Conservation (phyloP, 805 yeast genomes). For the Metschnikowia rubicola region DNA sequence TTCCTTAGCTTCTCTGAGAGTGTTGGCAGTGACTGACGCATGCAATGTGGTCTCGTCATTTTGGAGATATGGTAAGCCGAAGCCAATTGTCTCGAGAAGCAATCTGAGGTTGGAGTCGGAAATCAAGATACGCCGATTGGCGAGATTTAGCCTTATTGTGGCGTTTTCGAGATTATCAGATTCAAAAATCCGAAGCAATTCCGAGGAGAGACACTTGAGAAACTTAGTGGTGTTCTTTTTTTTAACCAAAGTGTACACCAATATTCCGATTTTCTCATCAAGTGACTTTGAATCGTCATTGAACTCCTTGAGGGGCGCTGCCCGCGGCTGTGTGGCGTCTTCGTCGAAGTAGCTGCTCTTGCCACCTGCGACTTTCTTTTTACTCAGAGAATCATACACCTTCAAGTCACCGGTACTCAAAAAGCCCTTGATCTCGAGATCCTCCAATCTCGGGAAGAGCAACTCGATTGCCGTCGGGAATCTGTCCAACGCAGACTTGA, state of each 20-base stretch:
- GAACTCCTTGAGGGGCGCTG: constrained; percentile 37
- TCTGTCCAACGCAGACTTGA: constrained; percentile 45
- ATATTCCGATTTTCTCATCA: constrained; percentile 49
- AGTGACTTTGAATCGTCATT: constrained; percentile 26
- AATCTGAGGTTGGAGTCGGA: constrained; percentile 49
- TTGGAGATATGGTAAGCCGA: constrained; percentile 37
- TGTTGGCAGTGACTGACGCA: constrained; percentile 23
- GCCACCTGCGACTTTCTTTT: constrained; percentile 1
- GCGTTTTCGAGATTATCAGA: background rate
- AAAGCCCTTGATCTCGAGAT: constrained; percentile 44
- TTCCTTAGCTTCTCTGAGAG: constrained; percentile 32
- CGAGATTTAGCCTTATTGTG: constrained; percentile 13
- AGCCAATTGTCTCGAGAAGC: constrained; percentile 46
- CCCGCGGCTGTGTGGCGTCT: constrained; percentile 22
- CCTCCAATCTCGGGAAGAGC: constrained; percentile 57
- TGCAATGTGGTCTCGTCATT: constrained; percentile 42
- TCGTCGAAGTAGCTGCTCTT: constrained; percentile 15
- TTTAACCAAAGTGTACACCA: constrained; percentile 47
- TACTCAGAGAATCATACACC: constrained; percentile 13
- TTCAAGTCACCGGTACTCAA: constrained; percentile 58
- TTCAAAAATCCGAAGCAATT: constrained; percentile 30
- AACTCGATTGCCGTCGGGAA: constrained; percentile 63
- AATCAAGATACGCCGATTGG: constrained; percentile 30
- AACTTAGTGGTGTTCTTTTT: constrained; percentile 29
- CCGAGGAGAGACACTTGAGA: constrained; percentile 43